phyloP scores from a whole-genome alignment of 1,284 basidiomycete species.

The Ceratorhiza oryzae-sativae region DNA sequence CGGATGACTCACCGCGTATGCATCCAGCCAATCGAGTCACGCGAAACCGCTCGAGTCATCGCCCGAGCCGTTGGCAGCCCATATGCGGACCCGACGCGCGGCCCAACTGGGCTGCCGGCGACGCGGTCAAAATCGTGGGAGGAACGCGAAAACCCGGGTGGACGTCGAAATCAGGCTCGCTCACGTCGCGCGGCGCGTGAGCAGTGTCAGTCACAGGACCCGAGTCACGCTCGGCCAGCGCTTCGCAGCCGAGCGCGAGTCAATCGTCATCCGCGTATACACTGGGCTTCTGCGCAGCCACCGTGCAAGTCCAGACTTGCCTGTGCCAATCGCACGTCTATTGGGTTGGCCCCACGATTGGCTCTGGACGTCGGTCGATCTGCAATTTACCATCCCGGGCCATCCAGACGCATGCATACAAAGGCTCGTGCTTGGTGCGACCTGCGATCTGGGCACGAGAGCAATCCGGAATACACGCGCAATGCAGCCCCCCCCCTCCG shows the following conservation, averaged over 20 bases:
- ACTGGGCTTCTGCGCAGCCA: constrained; percentile 8
- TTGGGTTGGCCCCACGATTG: background rate
- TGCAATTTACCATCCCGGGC: background rate
- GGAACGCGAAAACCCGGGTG: background rate
- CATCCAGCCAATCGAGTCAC: background rate
- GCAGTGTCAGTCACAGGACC: no score
- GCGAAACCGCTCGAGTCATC: background rate
- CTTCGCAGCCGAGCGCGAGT: constrained; percentile 7
- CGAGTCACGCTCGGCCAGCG: constrained; percentile 2
- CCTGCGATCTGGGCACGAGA: background rate
- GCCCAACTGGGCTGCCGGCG: background rate
- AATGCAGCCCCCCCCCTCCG: constrained; percentile 3
- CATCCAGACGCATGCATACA: background rate
- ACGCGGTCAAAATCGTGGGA: background rate
- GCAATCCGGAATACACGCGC: no score
- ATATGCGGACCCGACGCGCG: background rate
- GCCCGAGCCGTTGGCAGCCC: background rate
- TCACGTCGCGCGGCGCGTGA: background rate
- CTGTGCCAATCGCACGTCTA: no score
- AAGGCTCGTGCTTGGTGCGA: background rate
- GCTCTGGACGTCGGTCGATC: background rate
- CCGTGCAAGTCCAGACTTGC: background rate
- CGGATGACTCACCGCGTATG: background rate
- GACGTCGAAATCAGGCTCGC: background rate
- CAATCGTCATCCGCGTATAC: no score